Base-by-base conservation (phyloP, 1,139 yeast species). In the Suhomyces bribrorum region DNA sequence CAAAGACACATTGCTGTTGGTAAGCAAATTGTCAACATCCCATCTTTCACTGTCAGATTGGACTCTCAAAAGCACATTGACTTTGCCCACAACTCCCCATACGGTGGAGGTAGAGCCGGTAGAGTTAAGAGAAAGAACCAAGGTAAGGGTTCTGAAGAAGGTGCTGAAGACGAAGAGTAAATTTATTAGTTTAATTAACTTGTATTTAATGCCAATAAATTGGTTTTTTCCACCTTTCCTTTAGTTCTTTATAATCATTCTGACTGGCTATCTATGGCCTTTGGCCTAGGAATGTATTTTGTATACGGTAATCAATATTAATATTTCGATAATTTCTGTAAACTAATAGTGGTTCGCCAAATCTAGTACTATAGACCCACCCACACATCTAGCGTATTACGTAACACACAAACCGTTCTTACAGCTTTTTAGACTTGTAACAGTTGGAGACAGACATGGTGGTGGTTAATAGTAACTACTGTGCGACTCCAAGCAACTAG, bases 51-150 rank as follows among this genome's bases (percentile, higher is more conserved):
- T 83, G 99, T 92, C 56, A 94, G 99, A 83, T 86, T 92, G 74
- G 99, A 92, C 79, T 90, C 98, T 59, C 98, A 92, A 80, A 92
- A 92, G 87, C 98, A 94, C 89, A 89, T 92, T 77, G 98, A 92
- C 83, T 92, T 92, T 64, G 95, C 98, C 64, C 85, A 90, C 72
- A 88, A 87, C 74, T 92, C 98, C 58, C 98, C 99, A 75, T 92
- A 87, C 88, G 98, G 98, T 73, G 98, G 98, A 80, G 98, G 97
- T 63, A 92, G 98, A 81, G 94, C 98, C 62, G 99, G 99, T 75
- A 94, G 98, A 83, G 96, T 88, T 66, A 94, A 94, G 85, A 89
- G 98, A 87, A 90, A 81, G 80, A 82, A 86, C 83, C 86, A 84
- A 72, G 83, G 76, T 69, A 83, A 79, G 72, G 82, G 69, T 59